A percentile compares a stretch with the other conserved stretches of the same genome.
Conservation (phyloP, 2,329 filamentous ascomycete species). For the Colletotrichum acutatum region DNA sequence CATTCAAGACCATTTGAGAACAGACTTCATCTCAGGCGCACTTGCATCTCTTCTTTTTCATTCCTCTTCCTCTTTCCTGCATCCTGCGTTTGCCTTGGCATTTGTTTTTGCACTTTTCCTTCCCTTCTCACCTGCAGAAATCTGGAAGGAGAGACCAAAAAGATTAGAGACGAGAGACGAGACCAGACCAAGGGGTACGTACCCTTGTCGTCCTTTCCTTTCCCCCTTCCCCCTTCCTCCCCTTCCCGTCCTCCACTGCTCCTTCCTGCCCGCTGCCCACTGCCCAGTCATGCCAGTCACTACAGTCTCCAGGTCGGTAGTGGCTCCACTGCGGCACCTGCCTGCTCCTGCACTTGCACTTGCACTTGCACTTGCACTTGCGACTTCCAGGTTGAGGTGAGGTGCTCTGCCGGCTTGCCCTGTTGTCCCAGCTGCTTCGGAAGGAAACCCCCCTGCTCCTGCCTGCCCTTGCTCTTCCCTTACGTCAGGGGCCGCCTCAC, state of each 20-base stretch:
- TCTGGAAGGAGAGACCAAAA: neutral
- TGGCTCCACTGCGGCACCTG: neutral
- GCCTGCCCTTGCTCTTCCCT: conserved; percentile 12
- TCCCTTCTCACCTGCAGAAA: too few relatives aligned
- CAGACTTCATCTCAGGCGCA: neutral
- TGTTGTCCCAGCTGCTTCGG: neutral
- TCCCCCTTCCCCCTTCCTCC: neutral
- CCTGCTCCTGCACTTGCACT: too few relatives aligned
- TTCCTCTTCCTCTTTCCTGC: neutral
- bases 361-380: too few relatives aligned
- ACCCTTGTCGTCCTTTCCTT: neutral
- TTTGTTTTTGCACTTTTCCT: neutral
- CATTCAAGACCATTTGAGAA: neutral
- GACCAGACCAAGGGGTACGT: neutral
- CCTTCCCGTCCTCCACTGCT: neutral
- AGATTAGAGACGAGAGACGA: neutral
- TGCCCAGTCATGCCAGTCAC: neutral
- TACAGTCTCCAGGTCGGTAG: too few relatives aligned
- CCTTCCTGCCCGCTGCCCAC: neutral
- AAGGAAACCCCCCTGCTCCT: neutral
- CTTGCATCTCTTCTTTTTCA: neutral
- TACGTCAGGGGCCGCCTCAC: conserved; percentile 27
- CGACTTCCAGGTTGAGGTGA: too few relatives aligned
- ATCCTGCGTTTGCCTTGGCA: neutral
- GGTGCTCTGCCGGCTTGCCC: too few relatives aligned